phyloP scores from a whole-genome alignment of 371 early-diverging fungal species.

The Dichotomocladium elegans region DNA sequence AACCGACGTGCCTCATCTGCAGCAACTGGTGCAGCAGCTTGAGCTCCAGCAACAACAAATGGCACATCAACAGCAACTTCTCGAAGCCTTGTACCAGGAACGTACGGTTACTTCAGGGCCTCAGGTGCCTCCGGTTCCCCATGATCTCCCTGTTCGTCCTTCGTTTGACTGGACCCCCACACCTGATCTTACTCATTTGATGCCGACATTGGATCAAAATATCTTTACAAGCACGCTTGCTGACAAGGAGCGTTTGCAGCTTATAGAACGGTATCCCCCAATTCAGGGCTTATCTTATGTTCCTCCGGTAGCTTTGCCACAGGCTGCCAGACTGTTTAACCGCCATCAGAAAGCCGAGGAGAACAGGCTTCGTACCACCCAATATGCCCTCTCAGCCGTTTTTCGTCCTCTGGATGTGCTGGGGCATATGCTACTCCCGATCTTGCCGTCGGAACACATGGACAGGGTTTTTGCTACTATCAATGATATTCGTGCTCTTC shows the following conservation, averaged over 20 bases:
- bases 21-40: background rate
- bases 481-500: slow-evolving; percentile 4
- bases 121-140: background rate
- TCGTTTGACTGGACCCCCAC: slow-evolving; percentile 5
- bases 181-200: background rate
- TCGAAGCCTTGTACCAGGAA: background rate
- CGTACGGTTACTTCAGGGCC: too few relatives aligned
- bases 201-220: background rate
- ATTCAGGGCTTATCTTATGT: too few relatives aligned
- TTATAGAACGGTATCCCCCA: too few relatives aligned
- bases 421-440: background rate
- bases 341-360: background rate
- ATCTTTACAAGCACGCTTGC: slow-evolving; percentile 1
- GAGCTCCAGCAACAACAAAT: too few relatives aligned
- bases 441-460: background rate
- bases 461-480: slow-evolving; percentile 3
- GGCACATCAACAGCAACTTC: background rate
- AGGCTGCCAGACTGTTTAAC: background rate
- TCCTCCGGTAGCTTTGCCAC: background rate
- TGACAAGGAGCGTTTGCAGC: background rate
- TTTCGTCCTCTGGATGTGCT: slow-evolving; percentile 10
- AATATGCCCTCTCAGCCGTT: slow-evolving; percentile 7
- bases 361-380: slow-evolving; percentile 4
- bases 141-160: slow-evolving; percentile 8
- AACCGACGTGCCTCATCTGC: background rate